Conservation (phyloP, 805 yeast species). For the Lipomyces sp. region DNA sequence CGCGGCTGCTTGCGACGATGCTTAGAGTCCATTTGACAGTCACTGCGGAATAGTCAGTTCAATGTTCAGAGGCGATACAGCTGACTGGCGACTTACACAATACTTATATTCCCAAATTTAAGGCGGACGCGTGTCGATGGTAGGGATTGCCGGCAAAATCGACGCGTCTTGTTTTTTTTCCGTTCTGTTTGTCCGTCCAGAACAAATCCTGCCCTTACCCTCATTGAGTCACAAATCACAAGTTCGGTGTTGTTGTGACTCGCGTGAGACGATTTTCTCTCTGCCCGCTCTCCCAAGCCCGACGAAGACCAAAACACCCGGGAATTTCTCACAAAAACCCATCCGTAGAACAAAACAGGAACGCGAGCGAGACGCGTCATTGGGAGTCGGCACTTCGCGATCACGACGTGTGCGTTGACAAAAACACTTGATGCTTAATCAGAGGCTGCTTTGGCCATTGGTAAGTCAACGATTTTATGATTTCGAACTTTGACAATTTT, state of each 20-base stretch:
- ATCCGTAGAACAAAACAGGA: neutral
- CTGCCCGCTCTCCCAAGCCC: neutral
- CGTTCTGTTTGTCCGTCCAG: neutral
- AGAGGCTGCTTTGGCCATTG: neutral
- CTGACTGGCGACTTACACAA: neutral
- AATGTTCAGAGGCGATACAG: neutral
- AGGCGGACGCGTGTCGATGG: neutral
- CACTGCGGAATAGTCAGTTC: neutral
- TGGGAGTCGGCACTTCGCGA: conserved; percentile 1
- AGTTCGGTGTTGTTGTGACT: neutral
- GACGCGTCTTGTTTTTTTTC: neutral
- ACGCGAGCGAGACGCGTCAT: conserved; percentile 3
- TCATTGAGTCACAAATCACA: neutral
- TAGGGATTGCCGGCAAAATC: neutral
- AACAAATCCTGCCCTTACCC: too few species aligned
- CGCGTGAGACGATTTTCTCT: neutral
- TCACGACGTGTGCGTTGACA: neutral
- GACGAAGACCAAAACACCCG: neutral
- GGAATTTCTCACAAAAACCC: neutral
- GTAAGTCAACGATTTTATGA: neutral
- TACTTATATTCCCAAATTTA: neutral
- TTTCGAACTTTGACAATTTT: neutral
- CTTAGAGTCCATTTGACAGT: conserved; percentile 25
- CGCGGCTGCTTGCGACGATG: conserved; percentile 49
- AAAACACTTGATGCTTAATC: neutral